phyloP scores from a whole-genome alignment of 352 stramenopile genomes.

The Globisporangium irregulare region DNA sequence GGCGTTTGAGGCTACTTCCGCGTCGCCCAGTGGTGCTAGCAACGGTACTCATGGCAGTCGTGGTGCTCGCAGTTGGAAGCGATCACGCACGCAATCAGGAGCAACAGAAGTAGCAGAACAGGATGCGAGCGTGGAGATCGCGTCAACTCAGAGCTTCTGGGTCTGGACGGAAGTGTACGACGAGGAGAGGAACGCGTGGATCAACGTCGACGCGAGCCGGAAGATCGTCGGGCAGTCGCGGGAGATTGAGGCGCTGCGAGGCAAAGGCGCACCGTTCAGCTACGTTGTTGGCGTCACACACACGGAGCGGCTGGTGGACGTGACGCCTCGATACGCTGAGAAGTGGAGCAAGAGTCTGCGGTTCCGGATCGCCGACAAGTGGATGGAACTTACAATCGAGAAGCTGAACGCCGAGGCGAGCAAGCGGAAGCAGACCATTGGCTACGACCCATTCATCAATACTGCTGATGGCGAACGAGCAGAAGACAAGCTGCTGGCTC shows the following conservation, averaged over 20 bases:
- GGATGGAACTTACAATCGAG: slow-evolving; percentile 39
- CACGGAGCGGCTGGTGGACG: slow-evolving; percentile 49
- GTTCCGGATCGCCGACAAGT: slow-evolving; percentile 54
- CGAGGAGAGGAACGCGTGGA: slow-evolving; percentile 42
- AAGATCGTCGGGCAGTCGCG: slow-evolving; percentile 45
- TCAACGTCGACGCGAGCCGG: slow-evolving; percentile 52
- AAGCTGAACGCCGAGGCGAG: slow-evolving; percentile 29
- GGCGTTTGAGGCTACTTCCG: slow-evolving; percentile 30
- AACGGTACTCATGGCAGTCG: not conserved
- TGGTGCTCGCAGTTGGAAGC: slow-evolving; percentile 11
- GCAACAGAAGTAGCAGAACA: slow-evolving; percentile 6
- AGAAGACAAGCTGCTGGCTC: slow-evolving; percentile 18
- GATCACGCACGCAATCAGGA: not conserved
- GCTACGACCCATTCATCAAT: not conserved
- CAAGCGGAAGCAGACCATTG: not conserved
- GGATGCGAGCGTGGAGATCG: not conserved
- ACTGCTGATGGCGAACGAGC: not conserved
- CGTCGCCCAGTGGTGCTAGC: not conserved
- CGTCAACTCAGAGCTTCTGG: slow-evolving; percentile 33
- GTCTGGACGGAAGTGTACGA: slow-evolving; percentile 73
- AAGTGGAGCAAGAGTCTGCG: slow-evolving; percentile 63
- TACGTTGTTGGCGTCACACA: slow-evolving; percentile 66
- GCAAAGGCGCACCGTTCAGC: slow-evolving; percentile 44
- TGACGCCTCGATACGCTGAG: slow-evolving; percentile 54
- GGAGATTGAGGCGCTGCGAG: slow-evolving; percentile 47